Evolutionary conservation across 768 basidiomycete genomes (phyloP).

Genomic region (Calocera viscosa): DNA sequence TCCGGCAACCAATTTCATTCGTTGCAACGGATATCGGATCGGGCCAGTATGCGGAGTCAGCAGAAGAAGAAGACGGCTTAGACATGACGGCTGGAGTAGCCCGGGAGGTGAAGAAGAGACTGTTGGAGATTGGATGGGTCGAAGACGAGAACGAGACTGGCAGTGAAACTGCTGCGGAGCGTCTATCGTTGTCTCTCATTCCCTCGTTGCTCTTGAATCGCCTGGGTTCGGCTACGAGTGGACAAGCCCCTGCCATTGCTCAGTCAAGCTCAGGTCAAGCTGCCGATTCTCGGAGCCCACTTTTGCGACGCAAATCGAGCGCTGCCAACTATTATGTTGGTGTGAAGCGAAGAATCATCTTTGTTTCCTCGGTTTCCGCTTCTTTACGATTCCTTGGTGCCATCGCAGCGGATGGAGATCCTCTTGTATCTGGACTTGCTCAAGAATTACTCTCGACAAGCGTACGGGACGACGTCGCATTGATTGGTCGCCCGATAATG

Average conservation of each 20-base stretch:
- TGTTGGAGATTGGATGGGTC: conserved; percentile 66
- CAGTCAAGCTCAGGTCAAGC: conserved; percentile 14
- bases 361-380: conserved; percentile 47
- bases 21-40: conserved; percentile 66
- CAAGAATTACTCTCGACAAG: conserved; percentile 47
- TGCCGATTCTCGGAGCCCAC: conserved; percentile 14
- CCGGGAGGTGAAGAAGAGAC: conserved; percentile 46
- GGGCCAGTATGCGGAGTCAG: conserved; percentile 41
- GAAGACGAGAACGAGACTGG: conserved; percentile 23
- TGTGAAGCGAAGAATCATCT: conserved; percentile 50
- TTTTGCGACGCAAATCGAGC: conserved; percentile 48
- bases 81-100: conserved; percentile 40
- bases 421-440: conserved; percentile 44
- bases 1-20: conserved; percentile 60
- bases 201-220: conserved; percentile 46
- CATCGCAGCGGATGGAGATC: conserved; percentile 42
- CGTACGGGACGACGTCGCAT: conserved; percentile 61
- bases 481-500: conserved; percentile 51
- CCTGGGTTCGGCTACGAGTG: conserved; percentile 23
- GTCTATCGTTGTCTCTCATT: conserved; percentile 46
- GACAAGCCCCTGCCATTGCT: conserved; percentile 19
- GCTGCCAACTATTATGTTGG: conserved; percentile 29
- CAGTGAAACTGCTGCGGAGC: conserved; percentile 44
- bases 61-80: conserved; percentile 40
- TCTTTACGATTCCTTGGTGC: conserved; percentile 44